Base-by-base conservation (phyloP, 306 rosid genomes). In the Benincasa hispida region DNA sequence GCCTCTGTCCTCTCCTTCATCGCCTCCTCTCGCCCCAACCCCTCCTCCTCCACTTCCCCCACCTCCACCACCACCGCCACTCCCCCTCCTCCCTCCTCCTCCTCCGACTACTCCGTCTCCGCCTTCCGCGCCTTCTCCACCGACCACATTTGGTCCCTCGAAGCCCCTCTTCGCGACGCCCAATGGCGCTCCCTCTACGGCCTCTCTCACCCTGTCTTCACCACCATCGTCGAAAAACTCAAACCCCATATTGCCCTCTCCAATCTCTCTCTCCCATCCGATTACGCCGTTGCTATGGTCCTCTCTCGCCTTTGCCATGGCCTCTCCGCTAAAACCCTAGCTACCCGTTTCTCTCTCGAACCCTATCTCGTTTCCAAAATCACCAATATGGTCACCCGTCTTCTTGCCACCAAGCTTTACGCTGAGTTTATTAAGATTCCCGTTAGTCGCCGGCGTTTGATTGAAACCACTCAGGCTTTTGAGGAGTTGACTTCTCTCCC, bases 371-470 rank as follows among this genome's bases (percentile, higher is more conserved):
- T 91, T 51, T 86, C 98, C 77, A 94, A 91, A 81, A 94, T 94
- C 80, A 94, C 98, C 74, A 94, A 94, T 87, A 91, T 94, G 97
- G 93, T 90, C 76, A 94, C 96, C 27, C 93, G 97, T 61, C 94
- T 91, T 15, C 86, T 94, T 5, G 94, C 97, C 10, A 94, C 98
- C n/a, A 91, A 90, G 79, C 92, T 94, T 53, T 94, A 90, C 81
- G 91, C 91, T 0, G 96, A 94, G 17, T 90, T 90, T 82, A 94
- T 94, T 63, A 90, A 91, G 76, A 89, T 94, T 65, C 99, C 97
- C 0, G 96, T 88, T 10, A 87, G 88, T 41, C 92, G 91, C 7
- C 91, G 95, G 56, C 79, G 99, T 4, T 84, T 92, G 13, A 51
- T 86, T 5, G 97, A 92, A 63, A 90, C 89, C 0, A 94, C 96